Percentiles rank a stretch among this genome's conserved stretches.
phyloP scores from a whole-genome alignment of 805 yeast genomes.

The Saccharomycopsis sp. region DNA sequence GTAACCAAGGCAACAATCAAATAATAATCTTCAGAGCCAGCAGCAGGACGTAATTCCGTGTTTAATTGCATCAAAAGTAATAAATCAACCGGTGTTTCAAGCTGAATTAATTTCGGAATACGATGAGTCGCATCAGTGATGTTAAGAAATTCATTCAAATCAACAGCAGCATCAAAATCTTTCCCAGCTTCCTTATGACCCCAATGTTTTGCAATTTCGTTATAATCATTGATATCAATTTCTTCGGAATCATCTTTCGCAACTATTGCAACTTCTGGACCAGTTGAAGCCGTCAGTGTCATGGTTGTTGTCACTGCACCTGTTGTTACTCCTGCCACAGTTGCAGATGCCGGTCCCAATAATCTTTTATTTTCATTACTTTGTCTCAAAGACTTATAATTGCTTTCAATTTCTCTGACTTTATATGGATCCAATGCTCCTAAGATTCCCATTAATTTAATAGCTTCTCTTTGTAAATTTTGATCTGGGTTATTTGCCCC shows the following conservation, averaged over 20 bases:
- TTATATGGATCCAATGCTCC: conserved; percentile 98
- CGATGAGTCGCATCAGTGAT: conserved; percentile 38
- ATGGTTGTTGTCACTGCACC: too few species aligned
- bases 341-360: not conserved
- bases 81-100: conserved; percentile 86
- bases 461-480: conserved; percentile 77
- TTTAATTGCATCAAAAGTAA: conserved; percentile 67
- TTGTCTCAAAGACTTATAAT: conserved; percentile 12
- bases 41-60: conserved; percentile 68
- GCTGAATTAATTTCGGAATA: conserved; percentile 35
- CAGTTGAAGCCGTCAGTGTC: not conserved
- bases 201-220: conserved; percentile 19
- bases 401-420: conserved; percentile 81
- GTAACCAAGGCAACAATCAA: conserved; percentile 92
- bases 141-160: conserved; percentile 23
- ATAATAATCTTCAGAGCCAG: conserved; percentile 79
- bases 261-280: not conserved
- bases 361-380: not conserved
- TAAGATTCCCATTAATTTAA: conserved; percentile 79
- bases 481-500: conserved; percentile 51
- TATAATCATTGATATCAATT: not conserved
- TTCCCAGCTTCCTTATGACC: conserved; percentile 18
- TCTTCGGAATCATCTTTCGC: not conserved
- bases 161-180: conserved; percentile 16
- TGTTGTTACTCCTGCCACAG: not conserved